These are phyloP conservation scores for Neoscytalidium dimidiatum DNA, from an alignment of 2,329 filamentous ascomycete genomes.

Conservation along the genomic window DNA sequence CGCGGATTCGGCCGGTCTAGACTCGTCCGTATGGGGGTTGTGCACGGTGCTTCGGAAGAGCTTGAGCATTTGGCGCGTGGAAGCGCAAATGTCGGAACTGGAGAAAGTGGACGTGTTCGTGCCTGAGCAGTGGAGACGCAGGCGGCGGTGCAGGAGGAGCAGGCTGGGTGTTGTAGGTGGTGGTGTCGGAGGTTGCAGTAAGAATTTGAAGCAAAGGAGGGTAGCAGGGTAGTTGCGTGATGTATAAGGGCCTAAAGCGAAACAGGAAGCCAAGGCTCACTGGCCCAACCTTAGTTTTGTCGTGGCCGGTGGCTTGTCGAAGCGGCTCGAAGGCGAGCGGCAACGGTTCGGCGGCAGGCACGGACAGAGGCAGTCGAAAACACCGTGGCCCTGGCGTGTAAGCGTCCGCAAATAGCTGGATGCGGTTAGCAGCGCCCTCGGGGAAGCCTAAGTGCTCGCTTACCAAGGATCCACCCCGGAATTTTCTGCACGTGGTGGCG, in stretches of 20 bases:
- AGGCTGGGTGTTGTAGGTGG: background rate
- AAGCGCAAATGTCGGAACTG: background rate
- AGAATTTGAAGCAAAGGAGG: background rate
- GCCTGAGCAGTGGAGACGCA: background rate
- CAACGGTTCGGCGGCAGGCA: background rate
- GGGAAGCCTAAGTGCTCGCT: background rate
- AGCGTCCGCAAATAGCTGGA: slow-evolving; percentile 3
- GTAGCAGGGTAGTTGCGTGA: slow-evolving; percentile 1
- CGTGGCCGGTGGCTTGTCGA: background rate
- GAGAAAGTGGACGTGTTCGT: background rate
- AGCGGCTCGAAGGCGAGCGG: background rate
- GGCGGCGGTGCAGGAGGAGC: background rate
- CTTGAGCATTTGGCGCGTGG: background rate
- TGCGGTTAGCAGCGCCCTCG: background rate
- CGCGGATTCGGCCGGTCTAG: slow-evolving; percentile 3
- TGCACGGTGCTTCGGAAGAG: slow-evolving; percentile 8
- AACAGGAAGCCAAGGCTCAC: slow-evolving; percentile 4
- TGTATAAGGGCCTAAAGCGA: background rate
- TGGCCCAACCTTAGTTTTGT: background rate
- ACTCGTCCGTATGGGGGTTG: background rate
- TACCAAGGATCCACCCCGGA: background rate
- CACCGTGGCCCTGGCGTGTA: background rate
- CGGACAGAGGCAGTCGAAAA: background rate
- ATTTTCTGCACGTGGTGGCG: background rate
- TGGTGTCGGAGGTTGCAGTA: background rate